These are phyloP conservation scores for Chlamydomonas sphaeroides DNA, from an alignment of 139 green algal species.

Conservation along the genomic window DNA sequence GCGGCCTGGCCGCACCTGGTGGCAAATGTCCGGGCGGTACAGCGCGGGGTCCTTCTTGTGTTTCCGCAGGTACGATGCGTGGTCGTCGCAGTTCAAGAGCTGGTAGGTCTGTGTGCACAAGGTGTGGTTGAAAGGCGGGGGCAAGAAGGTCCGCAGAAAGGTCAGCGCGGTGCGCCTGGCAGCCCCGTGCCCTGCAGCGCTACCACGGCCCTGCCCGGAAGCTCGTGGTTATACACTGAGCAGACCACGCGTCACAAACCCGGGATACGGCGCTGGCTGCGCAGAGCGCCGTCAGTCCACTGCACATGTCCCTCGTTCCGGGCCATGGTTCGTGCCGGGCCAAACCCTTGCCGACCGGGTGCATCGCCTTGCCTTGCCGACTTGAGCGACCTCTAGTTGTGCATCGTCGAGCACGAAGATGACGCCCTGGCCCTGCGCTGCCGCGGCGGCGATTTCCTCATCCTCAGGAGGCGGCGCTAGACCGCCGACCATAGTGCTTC, in stretches of 20 bases:
- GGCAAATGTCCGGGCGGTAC: conserved; percentile 94
- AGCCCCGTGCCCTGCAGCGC: too few species aligned
- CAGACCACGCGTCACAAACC: too few species aligned
- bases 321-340: too few species aligned
- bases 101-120: conserved; percentile 78
- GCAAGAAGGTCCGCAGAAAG: too few species aligned
- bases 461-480: conserved; percentile 66
- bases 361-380: conserved; percentile 97
- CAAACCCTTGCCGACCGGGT: too few species aligned
- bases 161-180: too few species aligned
- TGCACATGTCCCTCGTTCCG: too few species aligned
- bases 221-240: too few species aligned
- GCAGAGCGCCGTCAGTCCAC: too few species aligned
- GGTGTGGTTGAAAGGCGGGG: too few species aligned
- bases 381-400: conserved; percentile 90
- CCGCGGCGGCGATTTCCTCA: conserved; percentile 57
- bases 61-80: conserved; percentile 88
- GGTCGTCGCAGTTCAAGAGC: conserved; percentile 97
- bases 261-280: too few species aligned
- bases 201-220: too few species aligned
- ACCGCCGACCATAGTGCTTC: conserved; percentile 68
- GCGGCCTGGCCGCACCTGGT: conserved; percentile 90
- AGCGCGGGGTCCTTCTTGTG: conserved; percentile 88
- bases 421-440: conserved; percentile 62
- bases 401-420: conserved; percentile 96